Evolutionary conservation across 129 eudicot genomes (phyloP), one percentile per base, ranked within the genome.

Genomic region (Glebionis coronaria): DNA sequence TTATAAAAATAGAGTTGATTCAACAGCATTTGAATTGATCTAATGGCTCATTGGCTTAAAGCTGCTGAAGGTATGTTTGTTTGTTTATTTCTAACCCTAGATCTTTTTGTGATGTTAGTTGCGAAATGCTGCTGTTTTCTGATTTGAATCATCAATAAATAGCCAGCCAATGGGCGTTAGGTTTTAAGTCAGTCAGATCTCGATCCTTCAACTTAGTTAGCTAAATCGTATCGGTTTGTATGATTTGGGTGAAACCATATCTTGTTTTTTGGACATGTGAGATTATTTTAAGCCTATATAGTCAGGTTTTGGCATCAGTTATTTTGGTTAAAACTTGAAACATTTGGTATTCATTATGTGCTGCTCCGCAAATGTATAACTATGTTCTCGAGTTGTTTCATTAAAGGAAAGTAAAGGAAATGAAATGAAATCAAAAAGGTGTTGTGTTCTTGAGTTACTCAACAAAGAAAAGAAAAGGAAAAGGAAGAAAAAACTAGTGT

Each of bases 31-130:
- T 44, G 52, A 46, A 46, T 47, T 47, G 15, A 47, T 49, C 54
- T 49, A 12, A 90, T 91, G 97, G 90, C 89, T 50, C 76, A 78
- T 64, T 91, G 97, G 97, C 88, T 91, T 73, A 87, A 83, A 80
- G 96, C 94, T 47, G 97, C 97, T 27, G 96, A 91, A 91, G 97
- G 97, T 91, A 51, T 53, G 63, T 28, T 73, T 65, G 97, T 91
- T 52, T 53, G 63, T 28, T 73, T 65, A 56, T 60, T 16, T 47
- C 18, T 56, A 54, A 21, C 59, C 44, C 47, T 11, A 49, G 59
- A 23, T 42, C 66, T 19, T 7, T 27, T 4, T 28, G 3, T 6
- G 65, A 54, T 74, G 59, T 18, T 45, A 29, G 65, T 69, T 49
- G 11, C 38, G 20, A 38, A 73, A 73, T 73, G 65, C 61, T 73